These are phyloP conservation scores for Fusarium oxysporum DNA, from an alignment of 2,329 filamentous ascomycete genomes.

Conservation along the genomic window DNA sequence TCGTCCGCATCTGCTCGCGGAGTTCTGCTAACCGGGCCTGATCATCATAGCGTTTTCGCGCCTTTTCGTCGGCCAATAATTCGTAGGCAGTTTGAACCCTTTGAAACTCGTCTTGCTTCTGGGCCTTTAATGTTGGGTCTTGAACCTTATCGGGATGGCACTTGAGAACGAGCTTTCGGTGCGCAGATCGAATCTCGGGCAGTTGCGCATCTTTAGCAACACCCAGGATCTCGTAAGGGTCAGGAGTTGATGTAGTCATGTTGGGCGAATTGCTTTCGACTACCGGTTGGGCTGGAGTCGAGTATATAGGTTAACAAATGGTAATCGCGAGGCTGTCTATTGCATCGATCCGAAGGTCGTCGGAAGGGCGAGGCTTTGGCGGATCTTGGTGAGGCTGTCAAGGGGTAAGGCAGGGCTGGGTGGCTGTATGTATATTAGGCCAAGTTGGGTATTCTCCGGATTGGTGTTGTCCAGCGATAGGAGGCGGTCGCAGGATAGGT, in stretches of 20 bases:
- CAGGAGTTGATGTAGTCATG: slow-evolving; percentile 68
- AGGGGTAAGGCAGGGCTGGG: slow-evolving; percentile 35
- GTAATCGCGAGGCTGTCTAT: slow-evolving; percentile 30
- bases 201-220: slow-evolving; percentile 78
- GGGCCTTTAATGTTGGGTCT: slow-evolving; percentile 78
- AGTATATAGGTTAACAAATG: slow-evolving; percentile 28
- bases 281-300: slow-evolving; percentile 25
- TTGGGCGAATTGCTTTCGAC: slow-evolving; percentile 33
- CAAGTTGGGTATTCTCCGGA: slow-evolving; percentile 33
- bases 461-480: slow-evolving; percentile 35
- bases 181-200: slow-evolving; percentile 78
- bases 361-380: slow-evolving; percentile 39
- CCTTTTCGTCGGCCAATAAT: slow-evolving; percentile 81
- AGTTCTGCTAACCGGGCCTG: slow-evolving; percentile 75
- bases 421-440: slow-evolving; percentile 40
- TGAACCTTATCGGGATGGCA: slow-evolving; percentile 94
- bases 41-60: slow-evolving; percentile 82
- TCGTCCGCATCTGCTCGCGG: slow-evolving; percentile 63
- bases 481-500: slow-evolving; percentile 31
- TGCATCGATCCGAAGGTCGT: slow-evolving; percentile 43
- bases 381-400: slow-evolving; percentile 40
- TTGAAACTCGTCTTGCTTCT: slow-evolving; percentile 90
- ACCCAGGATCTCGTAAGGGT: slow-evolving; percentile 84
- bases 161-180: slow-evolving; percentile 87
- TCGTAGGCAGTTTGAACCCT: slow-evolving; percentile 94